Conservation (phyloP, 2,329 filamentous ascomycete genomes). For the Byssoonygena ceratinophila region DNA sequence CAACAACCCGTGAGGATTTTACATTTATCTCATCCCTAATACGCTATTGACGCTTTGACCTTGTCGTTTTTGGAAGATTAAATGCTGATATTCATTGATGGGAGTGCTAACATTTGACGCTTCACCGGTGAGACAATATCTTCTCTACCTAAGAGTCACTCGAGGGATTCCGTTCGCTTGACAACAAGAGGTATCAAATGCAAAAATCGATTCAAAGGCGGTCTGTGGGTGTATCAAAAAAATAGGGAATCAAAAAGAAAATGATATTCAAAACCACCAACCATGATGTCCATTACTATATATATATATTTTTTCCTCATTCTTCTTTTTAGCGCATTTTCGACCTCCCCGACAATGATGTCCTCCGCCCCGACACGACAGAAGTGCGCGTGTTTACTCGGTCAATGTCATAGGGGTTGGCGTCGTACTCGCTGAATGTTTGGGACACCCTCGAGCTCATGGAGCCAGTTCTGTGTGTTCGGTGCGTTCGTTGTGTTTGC, state of each 20-base stretch:
- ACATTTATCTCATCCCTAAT: too few relatives aligned
- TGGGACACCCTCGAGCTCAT: background rate
- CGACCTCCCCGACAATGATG: background rate
- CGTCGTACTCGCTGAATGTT: constrained; percentile 28
- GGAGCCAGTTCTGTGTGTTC: background rate
- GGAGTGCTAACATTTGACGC: too few relatives aligned
- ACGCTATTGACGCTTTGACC: too few relatives aligned
- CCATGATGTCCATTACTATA: background rate
- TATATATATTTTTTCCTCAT: background rate
- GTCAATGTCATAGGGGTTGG: constrained; percentile 37
- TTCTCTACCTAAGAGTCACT: background rate
- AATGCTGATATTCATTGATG: too few relatives aligned
- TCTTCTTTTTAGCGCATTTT: background rate
- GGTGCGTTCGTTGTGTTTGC: background rate
- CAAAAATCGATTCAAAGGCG: background rate
- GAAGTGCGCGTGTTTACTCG: constrained; percentile 30
- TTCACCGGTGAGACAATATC: too few relatives aligned
- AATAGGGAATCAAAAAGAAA: background rate
- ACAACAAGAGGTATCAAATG: background rate
- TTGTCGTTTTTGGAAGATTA: too few relatives aligned
- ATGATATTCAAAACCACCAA: background rate
- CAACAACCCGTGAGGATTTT: too few relatives aligned
- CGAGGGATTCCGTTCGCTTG: background rate
- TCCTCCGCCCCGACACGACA: background rate
- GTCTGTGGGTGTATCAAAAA: background rate